Percentiles rank a stretch among this genome's conserved stretches.
phyloP scores from a whole-genome alignment of 306 rosid species.

The Quercus agrifolia region DNA sequence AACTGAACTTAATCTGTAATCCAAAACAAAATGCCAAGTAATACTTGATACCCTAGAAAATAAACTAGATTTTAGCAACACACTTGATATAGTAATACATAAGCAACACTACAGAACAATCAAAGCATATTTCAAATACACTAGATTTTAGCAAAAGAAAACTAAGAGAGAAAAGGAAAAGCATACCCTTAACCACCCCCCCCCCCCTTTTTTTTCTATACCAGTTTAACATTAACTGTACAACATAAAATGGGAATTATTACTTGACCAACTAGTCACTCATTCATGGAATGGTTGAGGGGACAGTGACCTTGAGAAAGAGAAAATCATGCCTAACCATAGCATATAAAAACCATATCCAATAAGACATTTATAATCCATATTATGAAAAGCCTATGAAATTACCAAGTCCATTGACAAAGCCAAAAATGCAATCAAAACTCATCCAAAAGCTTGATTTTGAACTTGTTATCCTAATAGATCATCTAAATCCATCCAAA shows the following conservation, averaged over 20 bases:
- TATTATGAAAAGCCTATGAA: constrained; percentile 11
- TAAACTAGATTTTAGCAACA: too few species aligned
- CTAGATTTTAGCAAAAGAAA: background rate
- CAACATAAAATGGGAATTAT: too few species aligned
- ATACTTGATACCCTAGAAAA: background rate
- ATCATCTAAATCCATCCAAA: constrained; percentile 9
- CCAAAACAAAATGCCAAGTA: background rate
- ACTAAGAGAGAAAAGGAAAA: background rate
- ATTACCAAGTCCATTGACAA: background rate
- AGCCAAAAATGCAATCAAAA: too few species aligned
- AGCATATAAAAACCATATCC: background rate
- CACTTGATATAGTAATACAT: background rate
- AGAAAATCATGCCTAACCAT: too few species aligned
- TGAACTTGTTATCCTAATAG: too few species aligned
- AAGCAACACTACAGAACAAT: background rate
- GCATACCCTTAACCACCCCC: background rate
- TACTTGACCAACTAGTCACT: too few species aligned
- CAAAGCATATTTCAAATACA: background rate
- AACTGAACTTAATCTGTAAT: background rate
- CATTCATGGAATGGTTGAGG: too few species aligned
- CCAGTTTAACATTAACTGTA: too few species aligned
- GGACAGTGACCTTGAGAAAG: too few species aligned
- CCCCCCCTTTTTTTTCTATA: background rate
- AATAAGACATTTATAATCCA: constrained; percentile 18
- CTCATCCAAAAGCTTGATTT: too few species aligned